Conservation (phyloP, 805 yeast species). For the Pichia eremophila region DNA sequence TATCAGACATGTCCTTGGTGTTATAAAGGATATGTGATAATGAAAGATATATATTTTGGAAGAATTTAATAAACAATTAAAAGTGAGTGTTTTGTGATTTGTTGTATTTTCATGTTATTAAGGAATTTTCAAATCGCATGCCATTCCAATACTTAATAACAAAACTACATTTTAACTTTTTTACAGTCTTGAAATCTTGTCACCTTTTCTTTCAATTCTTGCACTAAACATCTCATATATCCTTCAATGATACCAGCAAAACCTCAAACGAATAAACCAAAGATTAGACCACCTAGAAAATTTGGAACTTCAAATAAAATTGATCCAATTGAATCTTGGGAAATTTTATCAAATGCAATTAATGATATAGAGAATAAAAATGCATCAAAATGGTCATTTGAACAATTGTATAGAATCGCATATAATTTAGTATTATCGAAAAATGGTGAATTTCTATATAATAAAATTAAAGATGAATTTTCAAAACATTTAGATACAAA, state of each 20-base stretch:
- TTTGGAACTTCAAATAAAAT: slow-evolving; percentile 27
- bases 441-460: slow-evolving; percentile 56
- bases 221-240: too few species aligned
- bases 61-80: too few species aligned
- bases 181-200: too few species aligned
- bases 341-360: slow-evolving; percentile 54
- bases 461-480: slow-evolving; percentile 43
- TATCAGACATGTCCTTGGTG: slow-evolving; percentile 37
- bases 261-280: slow-evolving; percentile 33
- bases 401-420: slow-evolving; percentile 70
- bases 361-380: slow-evolving; percentile 60
- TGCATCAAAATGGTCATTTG: slow-evolving; percentile 70
- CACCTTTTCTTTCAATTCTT: too few species aligned
- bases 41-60: background rate
- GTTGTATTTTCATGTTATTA: too few species aligned
- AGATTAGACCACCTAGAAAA: slow-evolving; percentile 60
- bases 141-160: too few species aligned
- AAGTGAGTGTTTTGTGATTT: too few species aligned
- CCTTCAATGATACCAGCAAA: slow-evolving; percentile 3
- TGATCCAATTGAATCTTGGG: slow-evolving; percentile 60
- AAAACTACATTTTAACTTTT: too few species aligned
- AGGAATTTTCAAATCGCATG: too few species aligned
- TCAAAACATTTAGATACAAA: slow-evolving; percentile 33
- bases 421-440: slow-evolving; percentile 68
- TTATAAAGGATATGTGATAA: background rate